Conservation (phyloP, 495 filamentous ascomycete genomes). For the Penicillium cosmopolitanum region DNA sequence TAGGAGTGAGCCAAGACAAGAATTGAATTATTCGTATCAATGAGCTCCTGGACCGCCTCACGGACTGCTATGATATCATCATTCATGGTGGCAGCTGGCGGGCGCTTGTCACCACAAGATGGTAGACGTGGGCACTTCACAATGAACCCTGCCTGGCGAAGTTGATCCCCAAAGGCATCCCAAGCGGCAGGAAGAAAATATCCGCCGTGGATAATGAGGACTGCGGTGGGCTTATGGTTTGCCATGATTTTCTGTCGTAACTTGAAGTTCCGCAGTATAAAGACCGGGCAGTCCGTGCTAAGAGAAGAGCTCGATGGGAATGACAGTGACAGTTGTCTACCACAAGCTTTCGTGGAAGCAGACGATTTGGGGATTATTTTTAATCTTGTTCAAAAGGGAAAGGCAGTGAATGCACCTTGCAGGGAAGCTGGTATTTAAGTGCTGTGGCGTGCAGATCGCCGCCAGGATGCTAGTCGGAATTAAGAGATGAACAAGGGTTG, state of each 20-base stretch:
- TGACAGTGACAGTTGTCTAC: too few relatives aligned
- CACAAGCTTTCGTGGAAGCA: too few relatives aligned
- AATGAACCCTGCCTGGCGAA: conserved; percentile 8
- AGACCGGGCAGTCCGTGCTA: too few relatives aligned
- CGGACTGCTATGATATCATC: conserved; percentile 16
- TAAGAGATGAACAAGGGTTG: too few relatives aligned
- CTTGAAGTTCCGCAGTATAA: too few relatives aligned
- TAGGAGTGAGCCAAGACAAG: conserved; percentile 23
- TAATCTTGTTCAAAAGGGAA: too few relatives aligned
- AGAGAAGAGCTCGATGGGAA: too few relatives aligned
- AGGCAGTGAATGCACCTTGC: not conserved
- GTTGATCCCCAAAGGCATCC: conserved; percentile 3
- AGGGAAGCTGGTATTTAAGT: not conserved
- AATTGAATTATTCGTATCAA: conserved; percentile 9
- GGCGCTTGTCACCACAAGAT: conserved; percentile 13
- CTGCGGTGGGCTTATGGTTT: conserved; percentile 6
- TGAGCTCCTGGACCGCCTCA: conserved; percentile 11
- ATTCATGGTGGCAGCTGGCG: conserved; percentile 11
- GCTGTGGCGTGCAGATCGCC: not conserved
- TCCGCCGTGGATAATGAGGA: conserved; percentile 19
- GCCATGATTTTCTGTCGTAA: too few relatives aligned
- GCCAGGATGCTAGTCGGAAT: not conserved
- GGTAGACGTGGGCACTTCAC: conserved; percentile 18
- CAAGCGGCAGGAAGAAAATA: conserved; percentile 20
- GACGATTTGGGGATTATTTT: too few relatives aligned